Evolutionary conservation across 164 flowering plant genomes (phyloP).

Genomic region (Dillenia turbinata): DNA sequence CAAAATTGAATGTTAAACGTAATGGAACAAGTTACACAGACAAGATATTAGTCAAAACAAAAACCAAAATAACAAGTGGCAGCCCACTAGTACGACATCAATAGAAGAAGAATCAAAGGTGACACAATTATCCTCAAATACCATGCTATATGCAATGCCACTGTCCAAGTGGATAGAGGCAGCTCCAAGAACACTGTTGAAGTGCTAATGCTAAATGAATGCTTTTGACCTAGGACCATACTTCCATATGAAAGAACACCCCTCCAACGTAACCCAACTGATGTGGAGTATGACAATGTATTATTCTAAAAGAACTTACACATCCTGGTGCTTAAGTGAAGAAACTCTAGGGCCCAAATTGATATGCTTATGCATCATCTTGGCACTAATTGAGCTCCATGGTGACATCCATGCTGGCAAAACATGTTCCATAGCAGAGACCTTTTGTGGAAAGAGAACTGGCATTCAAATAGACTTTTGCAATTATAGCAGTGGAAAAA

Average conservation of each 20-base stretch:
- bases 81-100: no score
- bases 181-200: no score
- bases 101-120: no score
- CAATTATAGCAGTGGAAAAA: no score
- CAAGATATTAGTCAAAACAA: conserved; percentile 5
- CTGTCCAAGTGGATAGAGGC: no score
- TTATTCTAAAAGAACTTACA: conserved; percentile 52
- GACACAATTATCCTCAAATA: no score
- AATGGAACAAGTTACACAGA: background rate
- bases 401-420: conserved; percentile 58
- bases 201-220: no score
- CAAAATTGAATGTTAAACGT: background rate
- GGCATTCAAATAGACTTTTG: conserved; percentile 22
- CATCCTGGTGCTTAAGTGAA: conserved; percentile 46
- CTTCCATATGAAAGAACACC: no score
- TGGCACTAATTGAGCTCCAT: conserved; percentile 34
- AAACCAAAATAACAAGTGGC: background rate
- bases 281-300: no score
- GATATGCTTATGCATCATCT: conserved; percentile 35
- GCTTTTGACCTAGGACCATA: no score
- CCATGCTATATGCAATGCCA: no score
- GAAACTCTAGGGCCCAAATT: conserved; percentile 68
- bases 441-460: conserved; percentile 88
- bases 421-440: conserved; percentile 79
- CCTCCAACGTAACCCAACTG: no score